Conservation (phyloP, 164 flowering plant genomes). For the Pachysandra terminalis region DNA sequence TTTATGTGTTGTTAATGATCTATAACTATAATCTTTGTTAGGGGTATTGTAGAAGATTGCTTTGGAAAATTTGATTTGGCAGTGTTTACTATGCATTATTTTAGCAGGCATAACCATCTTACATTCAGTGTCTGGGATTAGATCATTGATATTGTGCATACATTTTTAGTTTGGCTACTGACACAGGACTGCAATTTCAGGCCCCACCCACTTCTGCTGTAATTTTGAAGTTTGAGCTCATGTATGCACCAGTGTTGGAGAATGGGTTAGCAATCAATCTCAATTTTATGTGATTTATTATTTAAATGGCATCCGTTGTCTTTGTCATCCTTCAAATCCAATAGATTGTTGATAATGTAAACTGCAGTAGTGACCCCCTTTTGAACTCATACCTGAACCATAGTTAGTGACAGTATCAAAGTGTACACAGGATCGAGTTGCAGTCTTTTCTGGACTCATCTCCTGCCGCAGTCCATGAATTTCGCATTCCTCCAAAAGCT, state of each 20-base stretch:
- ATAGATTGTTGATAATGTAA: neutral
- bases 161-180: constrained; percentile 13
- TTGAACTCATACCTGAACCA: neutral
- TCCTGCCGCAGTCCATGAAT: constrained; percentile 88
- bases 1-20: neutral
- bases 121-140: neutral
- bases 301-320: neutral
- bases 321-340: neutral
- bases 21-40: neutral
- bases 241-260: constrained; percentile 69
- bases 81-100: neutral
- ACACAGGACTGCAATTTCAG: constrained; percentile 36
- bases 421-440: constrained; percentile 47
- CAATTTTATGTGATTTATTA: neutral
- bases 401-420: constrained; percentile 3
- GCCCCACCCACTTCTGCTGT: constrained; percentile 64
- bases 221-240: constrained; percentile 89
- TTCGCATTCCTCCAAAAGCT: constrained; percentile 92
- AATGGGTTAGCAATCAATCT: constrained; percentile 45
- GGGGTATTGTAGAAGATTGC: neutral
- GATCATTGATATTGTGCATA: neutral
- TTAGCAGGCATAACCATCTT: too few species aligned
- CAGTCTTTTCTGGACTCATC: constrained; percentile 49
- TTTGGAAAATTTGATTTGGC: neutral
- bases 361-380: neutral